phyloP scores from a whole-genome alignment of 2,329 filamentous ascomycete genomes.

The Nannizzia gypsea region DNA sequence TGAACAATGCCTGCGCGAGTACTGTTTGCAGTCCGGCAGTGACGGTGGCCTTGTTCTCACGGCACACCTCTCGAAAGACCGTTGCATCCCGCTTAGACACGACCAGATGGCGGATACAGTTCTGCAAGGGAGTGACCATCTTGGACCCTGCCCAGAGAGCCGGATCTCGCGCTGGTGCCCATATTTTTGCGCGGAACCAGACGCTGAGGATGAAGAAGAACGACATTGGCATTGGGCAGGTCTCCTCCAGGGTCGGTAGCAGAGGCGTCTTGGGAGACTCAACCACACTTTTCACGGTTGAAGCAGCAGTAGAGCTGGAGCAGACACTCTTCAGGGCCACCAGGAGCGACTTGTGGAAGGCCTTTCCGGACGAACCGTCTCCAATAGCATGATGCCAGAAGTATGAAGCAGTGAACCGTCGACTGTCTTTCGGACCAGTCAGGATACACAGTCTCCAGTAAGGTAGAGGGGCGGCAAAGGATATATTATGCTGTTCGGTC shows the following conservation, averaged over 20 bases:
- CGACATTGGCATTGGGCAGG: slow-evolving; percentile 31
- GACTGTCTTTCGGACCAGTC: slow-evolving; percentile 13
- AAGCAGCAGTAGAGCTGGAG: background rate
- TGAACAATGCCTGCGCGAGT: slow-evolving; percentile 29
- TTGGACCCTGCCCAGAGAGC: background rate
- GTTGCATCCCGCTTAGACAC: background rate
- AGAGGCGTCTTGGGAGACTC: slow-evolving; percentile 22
- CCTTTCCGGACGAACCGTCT: slow-evolving; percentile 36
- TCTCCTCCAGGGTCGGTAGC: slow-evolving; percentile 31
- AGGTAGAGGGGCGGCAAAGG: slow-evolving; percentile 27
- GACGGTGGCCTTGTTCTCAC: slow-evolving; percentile 30
- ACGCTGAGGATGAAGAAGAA: slow-evolving; percentile 25
- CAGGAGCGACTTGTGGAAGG: slow-evolving; percentile 36
- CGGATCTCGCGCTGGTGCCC: slow-evolving; percentile 8
- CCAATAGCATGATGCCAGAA: slow-evolving; percentile 40
- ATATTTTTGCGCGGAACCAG: slow-evolving; percentile 16
- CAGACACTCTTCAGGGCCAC: slow-evolving; percentile 21
- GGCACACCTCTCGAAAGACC: slow-evolving; percentile 7
- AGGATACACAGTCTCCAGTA: slow-evolving; percentile 38
- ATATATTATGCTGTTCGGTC: slow-evolving; percentile 30
- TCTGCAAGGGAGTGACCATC: background rate
- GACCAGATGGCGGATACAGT: background rate
- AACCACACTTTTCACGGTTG: slow-evolving; percentile 17
- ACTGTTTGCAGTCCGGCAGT: slow-evolving; percentile 32
- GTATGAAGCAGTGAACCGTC: slow-evolving; percentile 34